Conservation (phyloP, 352 stramenopile species). For the Phytophthora sp. region DNA sequence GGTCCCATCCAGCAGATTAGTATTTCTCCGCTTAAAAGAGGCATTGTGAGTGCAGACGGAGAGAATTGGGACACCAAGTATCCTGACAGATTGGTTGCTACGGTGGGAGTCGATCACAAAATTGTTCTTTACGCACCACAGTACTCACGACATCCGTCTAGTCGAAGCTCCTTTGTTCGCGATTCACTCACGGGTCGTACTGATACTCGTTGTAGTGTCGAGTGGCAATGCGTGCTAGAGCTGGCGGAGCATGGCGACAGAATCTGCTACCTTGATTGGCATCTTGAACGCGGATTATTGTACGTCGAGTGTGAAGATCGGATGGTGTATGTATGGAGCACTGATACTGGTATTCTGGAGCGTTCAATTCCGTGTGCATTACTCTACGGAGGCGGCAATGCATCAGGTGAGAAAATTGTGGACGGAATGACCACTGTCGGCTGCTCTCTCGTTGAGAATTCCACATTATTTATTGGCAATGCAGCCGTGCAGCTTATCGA, state of each 20-base stretch:
- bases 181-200: neutral
- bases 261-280: slow-evolving; percentile 64
- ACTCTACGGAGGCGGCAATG: slow-evolving; percentile 56
- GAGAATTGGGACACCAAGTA: slow-evolving; percentile 27
- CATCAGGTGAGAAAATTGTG: slow-evolving; percentile 11
- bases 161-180: slow-evolving; percentile 8
- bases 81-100: slow-evolving; percentile 70
- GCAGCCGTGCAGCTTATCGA: slow-evolving; percentile 65
- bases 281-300: slow-evolving; percentile 62
- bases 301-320: slow-evolving; percentile 74
- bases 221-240: slow-evolving; percentile 72
- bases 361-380: slow-evolving; percentile 60
- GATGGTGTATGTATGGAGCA: slow-evolving; percentile 84
- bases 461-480: slow-evolving; percentile 61
- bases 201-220: slow-evolving; percentile 31
- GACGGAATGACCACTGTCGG: neutral
- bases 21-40: slow-evolving; percentile 51
- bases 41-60: slow-evolving; percentile 3
- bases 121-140: slow-evolving; percentile 68
- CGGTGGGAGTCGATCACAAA: slow-evolving; percentile 62
- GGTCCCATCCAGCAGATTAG: slow-evolving; percentile 70
- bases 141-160: slow-evolving; percentile 51
- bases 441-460: slow-evolving; percentile 47
- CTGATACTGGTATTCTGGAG: slow-evolving; percentile 79
- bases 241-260: slow-evolving; percentile 65